Evolutionary conservation across 1,284 basidiomycete species (phyloP), one percentile per base, ranked within the genome.

Genomic region (Ustanciosporium gigantosporum): DNA sequence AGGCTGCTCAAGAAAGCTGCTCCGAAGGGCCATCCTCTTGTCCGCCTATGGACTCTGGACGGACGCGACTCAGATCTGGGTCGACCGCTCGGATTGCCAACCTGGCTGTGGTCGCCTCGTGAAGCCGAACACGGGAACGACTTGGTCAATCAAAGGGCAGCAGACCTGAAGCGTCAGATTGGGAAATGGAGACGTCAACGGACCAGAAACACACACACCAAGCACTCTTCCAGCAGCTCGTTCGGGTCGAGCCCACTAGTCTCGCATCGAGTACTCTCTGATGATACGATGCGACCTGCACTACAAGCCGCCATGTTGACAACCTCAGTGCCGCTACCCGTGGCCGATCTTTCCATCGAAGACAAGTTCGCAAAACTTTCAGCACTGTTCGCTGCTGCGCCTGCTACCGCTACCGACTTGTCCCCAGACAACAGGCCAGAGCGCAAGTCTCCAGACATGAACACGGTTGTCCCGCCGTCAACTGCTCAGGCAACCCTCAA

Each of bases 1-100:
- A 38, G 60, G n/a, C 25, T 70, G 38, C 52, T 70, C 19, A 68
- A 60, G 37, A 64, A 60, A 21, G 68, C 66, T 1, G 68, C 66
- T 2, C 65, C 65, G 6, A n/a, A 35, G 1, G 66, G 47, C 23
- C 68, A 70, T 48, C 68, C 66, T 5, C 51, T 70, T 20, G 60
- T 69, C 14, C 41, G 31, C 16, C 46, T 48, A 20, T 60, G 48
- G 58, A 41, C 46, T 5, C 23, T 65, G 20, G 20, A 43, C 17
- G 32, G 32, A 13, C 32, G 32, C 32, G 20, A 13, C 14, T 15
- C 14, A 13, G 20, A 8, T 19, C 9, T 11, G 17, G 17, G 11
- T 19, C 0, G 48, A 22, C 17, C 19, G 3, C 21, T 64, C 8
- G 31, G 39, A 11, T 24, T 68, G 44, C 66, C 66, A 14, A 55